Evolutionary conservation across 768 basidiomycete species (phyloP).

Genomic region (Tephrocybe sp.): DNA sequence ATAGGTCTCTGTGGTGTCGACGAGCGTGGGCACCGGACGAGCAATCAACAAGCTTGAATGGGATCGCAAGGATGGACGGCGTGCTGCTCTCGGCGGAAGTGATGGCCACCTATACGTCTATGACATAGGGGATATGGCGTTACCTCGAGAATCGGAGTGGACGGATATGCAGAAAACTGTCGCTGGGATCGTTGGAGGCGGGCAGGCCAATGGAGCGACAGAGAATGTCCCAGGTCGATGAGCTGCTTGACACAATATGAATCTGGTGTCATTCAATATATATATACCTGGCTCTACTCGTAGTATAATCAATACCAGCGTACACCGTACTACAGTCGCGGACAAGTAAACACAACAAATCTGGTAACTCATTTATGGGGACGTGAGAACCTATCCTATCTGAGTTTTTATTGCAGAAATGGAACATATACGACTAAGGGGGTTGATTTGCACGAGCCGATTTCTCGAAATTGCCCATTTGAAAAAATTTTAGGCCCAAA

Average conservation of each 20-base stretch:
- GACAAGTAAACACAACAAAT: no score
- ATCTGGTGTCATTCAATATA: background rate
- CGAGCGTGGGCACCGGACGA: slow-evolving; percentile 71
- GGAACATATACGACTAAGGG: no score
- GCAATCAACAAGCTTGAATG: slow-evolving; percentile 96
- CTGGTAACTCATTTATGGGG: no score
- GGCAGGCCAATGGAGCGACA: slow-evolving; percentile 43
- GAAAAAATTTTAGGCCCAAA: no score
- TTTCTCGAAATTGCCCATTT: no score
- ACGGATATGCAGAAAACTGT: slow-evolving; percentile 87
- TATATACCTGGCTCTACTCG: slow-evolving; percentile 1
- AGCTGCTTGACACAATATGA: no score
- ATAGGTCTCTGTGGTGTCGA: slow-evolving; percentile 92
- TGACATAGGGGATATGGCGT: slow-evolving; percentile 89
- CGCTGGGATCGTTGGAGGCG: slow-evolving; percentile 65
- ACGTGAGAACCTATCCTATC: no score
- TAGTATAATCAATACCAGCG: background rate
- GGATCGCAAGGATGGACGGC: slow-evolving; percentile 91
- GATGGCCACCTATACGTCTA: slow-evolving; percentile 94
- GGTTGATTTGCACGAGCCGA: no score
- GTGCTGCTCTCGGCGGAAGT: slow-evolving; percentile 87
- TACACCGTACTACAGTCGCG: no score
- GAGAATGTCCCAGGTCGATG: slow-evolving; percentile 21
- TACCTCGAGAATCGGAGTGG: slow-evolving; percentile 93
- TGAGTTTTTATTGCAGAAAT: no score